A percentile compares a stretch with the other conserved stretches of the same genome.
These are phyloP conservation scores for Arxiozyma slooffiae DNA, from an alignment of 1,139 yeast genomes.

Conservation along the genomic window DNA sequence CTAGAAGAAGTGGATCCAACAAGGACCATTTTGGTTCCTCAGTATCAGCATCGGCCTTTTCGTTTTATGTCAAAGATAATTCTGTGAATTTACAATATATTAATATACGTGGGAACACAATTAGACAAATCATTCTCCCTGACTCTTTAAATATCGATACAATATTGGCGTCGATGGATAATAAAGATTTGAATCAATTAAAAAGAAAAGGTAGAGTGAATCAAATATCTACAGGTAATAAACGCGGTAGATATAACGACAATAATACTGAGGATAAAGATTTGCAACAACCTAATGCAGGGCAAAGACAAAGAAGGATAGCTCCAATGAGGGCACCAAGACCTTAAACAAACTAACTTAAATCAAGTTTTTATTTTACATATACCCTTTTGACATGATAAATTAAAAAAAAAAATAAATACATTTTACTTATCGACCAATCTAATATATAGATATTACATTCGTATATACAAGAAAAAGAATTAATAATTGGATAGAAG, in stretches of 20 bases:
- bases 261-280: constrained; percentile 1
- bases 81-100: constrained; percentile 49
- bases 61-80: neutral
- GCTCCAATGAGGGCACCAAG: constrained; percentile 1
- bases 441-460: neutral
- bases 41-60: neutral
- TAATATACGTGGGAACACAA: constrained; percentile 82
- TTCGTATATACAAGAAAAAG: constrained; percentile 1
- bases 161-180: constrained; percentile 45
- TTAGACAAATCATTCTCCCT: constrained; percentile 76
- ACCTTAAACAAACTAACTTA: neutral
- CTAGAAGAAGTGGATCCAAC: neutral
- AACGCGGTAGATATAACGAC: constrained; percentile 28
- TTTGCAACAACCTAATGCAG: neutral
- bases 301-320: constrained; percentile 1
- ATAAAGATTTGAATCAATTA: constrained; percentile 27
- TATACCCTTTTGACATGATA: neutral
- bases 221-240: constrained; percentile 16
- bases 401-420: too few species aligned
- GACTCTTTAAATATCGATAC: constrained; percentile 80
- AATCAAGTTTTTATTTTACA: neutral
- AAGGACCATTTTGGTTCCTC: neutral
- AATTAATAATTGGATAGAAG: neutral
- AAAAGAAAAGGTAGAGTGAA: constrained; percentile 23
- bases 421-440: neutral